Conservation (phyloP, 2,329 filamentous ascomycete genomes). For the Drechslera avenae region DNA sequence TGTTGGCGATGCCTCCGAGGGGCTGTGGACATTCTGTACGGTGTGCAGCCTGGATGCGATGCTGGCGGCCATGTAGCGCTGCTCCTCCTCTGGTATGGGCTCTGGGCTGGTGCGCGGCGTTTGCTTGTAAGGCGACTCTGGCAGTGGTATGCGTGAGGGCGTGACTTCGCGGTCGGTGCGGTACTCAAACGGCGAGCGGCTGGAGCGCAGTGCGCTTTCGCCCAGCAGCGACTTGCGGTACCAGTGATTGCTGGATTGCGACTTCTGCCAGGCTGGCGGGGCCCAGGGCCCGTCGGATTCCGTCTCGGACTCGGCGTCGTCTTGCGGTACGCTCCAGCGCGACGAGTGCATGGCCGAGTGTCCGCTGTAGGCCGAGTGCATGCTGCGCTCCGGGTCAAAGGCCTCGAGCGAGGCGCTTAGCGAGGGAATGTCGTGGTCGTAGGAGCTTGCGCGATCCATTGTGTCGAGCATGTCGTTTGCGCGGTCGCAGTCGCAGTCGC, state of each 20-base stretch:
- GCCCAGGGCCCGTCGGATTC: slow-evolving; percentile 63
- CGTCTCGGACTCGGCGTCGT: slow-evolving; percentile 50
- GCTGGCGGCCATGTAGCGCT: slow-evolving; percentile 35
- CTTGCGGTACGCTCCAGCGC: slow-evolving; percentile 44
- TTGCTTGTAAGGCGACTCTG: slow-evolving; percentile 62
- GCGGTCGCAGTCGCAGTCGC: slow-evolving; percentile 6
- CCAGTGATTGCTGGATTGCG: slow-evolving; percentile 60
- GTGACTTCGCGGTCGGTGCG: slow-evolving; percentile 58
- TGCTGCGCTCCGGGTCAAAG: slow-evolving; percentile 47
- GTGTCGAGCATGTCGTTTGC: slow-evolving; percentile 33
- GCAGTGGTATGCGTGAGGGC: slow-evolving; percentile 64
- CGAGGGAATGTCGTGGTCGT: slow-evolving; percentile 47
- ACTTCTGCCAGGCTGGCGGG: slow-evolving; percentile 67
- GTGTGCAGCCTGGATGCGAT: slow-evolving; percentile 46
- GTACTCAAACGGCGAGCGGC: slow-evolving; percentile 65
- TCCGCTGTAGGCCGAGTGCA: slow-evolving; percentile 50
- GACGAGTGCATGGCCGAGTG: slow-evolving; percentile 68
- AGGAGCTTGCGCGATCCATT: slow-evolving; percentile 43
- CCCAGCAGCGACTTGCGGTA: slow-evolving; percentile 53
- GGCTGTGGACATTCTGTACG: not conserved
- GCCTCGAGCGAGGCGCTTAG: slow-evolving; percentile 48
- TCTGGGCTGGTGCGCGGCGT: slow-evolving; percentile 61
- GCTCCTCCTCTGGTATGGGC: slow-evolving; percentile 43
- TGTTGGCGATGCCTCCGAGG: slow-evolving; percentile 29
- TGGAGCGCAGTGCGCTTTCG: slow-evolving; percentile 45